Conservation (phyloP, 2,329 filamentous ascomycete species). For the Karstenula rhodostoma region DNA sequence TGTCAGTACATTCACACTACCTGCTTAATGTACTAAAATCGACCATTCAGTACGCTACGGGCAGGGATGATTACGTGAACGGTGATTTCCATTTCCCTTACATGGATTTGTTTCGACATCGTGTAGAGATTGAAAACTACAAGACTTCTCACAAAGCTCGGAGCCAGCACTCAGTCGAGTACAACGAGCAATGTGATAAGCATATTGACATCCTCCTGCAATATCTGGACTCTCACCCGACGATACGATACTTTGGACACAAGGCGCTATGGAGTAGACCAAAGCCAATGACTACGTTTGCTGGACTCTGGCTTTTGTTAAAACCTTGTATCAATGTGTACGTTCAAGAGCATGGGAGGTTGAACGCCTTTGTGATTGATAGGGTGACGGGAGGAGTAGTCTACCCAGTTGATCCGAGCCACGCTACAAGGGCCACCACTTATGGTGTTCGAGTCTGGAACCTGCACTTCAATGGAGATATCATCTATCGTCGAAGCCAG, state of each 20-base stretch:
- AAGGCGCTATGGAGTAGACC: conserved; percentile 8
- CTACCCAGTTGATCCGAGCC: background rate
- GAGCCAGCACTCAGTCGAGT: background rate
- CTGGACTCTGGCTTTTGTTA: conserved; percentile 15
- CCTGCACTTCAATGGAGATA: conserved; percentile 17
- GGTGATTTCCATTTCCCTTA: conserved; percentile 5
- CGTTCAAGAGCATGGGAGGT: conserved; percentile 11
- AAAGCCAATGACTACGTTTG: conserved; percentile 15
- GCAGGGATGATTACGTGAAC: no score
- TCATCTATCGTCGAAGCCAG: conserved; percentile 1
- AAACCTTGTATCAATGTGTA: conserved; percentile 19
- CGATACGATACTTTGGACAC: background rate
- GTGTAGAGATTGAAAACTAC: conserved; percentile 9
- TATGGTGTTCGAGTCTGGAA: conserved; percentile 18
- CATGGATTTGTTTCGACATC: conserved; percentile 12
- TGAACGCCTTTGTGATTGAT: conserved; percentile 23
- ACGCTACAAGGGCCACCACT: background rate
- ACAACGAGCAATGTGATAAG: conserved; percentile 17
- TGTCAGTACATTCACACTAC: no score
- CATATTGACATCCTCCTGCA: conserved; percentile 23
- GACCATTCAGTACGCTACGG: no score
- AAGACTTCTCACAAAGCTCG: background rate
- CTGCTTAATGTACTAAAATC: no score
- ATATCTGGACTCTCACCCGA: conserved; percentile 16
- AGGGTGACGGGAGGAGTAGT: conserved; percentile 8